Conservation (phyloP, 1,139 yeast species). For the Ogataea hybrid region DNA sequence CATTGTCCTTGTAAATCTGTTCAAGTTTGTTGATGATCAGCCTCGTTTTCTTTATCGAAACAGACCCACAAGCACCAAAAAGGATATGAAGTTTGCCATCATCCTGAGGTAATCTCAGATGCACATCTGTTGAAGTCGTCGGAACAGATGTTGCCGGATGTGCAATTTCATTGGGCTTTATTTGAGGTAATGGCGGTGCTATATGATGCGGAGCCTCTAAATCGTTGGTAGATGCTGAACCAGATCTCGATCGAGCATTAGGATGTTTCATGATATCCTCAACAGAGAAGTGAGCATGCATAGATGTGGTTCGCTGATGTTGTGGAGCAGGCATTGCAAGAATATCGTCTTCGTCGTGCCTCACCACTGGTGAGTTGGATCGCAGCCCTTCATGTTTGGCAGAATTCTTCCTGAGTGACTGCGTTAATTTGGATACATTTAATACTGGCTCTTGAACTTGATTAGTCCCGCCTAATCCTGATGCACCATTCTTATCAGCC, state of each 20-base stretch:
- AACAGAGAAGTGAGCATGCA: conserved; percentile 79
- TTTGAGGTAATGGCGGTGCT: conserved; percentile 5
- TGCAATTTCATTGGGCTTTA: conserved; percentile 2
- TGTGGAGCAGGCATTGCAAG: conserved; percentile 8
- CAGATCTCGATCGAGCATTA: conserved; percentile 35
- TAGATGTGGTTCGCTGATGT: conserved; percentile 58
- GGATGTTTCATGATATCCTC: conserved; percentile 65
- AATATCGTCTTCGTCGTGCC: not conserved
- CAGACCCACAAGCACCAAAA: conserved; percentile 88
- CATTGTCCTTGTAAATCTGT: conserved; percentile 71
- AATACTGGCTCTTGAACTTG: not conserved
- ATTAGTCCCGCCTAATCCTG: not conserved
- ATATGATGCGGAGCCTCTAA: conserved; percentile 21
- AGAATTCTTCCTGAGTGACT: conserved; percentile 17
- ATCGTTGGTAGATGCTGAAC: conserved; percentile 38
- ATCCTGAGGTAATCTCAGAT: conserved; percentile 82
- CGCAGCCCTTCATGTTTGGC: conserved; percentile 1
- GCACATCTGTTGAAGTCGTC: conserved; percentile 41
- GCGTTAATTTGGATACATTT: conserved; percentile 21
- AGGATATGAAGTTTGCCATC: conserved; percentile 88
- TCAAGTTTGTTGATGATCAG: conserved; percentile 71
- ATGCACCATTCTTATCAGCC: no score
- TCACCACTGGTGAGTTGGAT: not conserved
- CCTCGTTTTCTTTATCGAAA: conserved; percentile 74
- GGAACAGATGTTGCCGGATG: conserved; percentile 4